Conservation (phyloP, 371 early-diverging fungal genomes). For the Capillidium rhysosporum region DNA sequence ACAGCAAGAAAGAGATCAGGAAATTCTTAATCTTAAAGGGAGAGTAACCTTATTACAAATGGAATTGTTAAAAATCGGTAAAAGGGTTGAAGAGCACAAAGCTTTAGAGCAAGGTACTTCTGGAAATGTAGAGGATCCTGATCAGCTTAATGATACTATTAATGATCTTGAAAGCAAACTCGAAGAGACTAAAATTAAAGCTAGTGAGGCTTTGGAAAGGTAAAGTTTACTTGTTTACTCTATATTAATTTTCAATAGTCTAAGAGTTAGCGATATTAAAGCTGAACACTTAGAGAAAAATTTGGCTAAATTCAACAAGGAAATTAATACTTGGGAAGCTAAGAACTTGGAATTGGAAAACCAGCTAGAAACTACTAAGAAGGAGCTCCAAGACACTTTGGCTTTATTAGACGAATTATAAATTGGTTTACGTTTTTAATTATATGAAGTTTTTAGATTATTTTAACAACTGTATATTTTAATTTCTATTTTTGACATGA, state of each 20-base stretch:
- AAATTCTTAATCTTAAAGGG: constrained; percentile 1
- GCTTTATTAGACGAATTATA: constrained; percentile 1
- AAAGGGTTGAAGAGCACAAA: constrained; percentile 5
- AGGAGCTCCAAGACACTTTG: constrained; percentile 3
- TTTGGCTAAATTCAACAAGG: constrained; percentile 1
- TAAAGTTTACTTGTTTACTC: background rate
- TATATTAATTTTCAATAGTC: background rate
- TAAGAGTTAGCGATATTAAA: constrained; percentile 2
- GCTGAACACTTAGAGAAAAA: constrained; percentile 3
- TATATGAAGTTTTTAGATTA: no score
- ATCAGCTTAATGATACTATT: constrained; percentile 6
- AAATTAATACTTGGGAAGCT: background rate
- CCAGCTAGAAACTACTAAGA: background rate
- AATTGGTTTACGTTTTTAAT: constrained; percentile 12
- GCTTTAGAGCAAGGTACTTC: background rate
- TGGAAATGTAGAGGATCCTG: background rate
- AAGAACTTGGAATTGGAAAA: background rate
- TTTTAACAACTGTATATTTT: no score
- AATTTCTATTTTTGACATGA: no score
- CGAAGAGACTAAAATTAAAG: background rate
- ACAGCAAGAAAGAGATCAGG: constrained; percentile 5
- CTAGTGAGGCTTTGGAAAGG: constrained; percentile 5
- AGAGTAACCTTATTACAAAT: constrained; percentile 2
- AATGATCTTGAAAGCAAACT: background rate
- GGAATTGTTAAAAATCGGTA: constrained; percentile 5